Evolutionary conservation across 2,329 filamentous ascomycete species (phyloP).

Genomic region (Aspergillus sp.): DNA sequence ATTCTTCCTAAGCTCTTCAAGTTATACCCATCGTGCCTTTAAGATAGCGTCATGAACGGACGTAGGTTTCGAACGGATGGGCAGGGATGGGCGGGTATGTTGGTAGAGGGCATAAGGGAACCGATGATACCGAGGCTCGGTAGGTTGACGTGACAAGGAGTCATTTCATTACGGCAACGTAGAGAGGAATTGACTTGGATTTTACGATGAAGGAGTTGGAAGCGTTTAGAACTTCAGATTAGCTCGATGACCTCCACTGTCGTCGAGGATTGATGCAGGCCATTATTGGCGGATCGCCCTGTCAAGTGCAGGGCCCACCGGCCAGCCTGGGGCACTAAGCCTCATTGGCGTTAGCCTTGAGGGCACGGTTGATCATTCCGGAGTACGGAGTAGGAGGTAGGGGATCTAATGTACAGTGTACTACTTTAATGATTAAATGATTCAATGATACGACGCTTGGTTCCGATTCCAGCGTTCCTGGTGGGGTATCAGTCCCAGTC

Average conservation of each 20-base stretch:
- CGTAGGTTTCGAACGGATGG: too few species aligned
- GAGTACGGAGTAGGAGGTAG: too few species aligned
- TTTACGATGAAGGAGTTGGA: neutral
- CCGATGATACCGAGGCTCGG: too few species aligned
- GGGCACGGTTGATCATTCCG: neutral
- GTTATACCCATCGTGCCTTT: neutral
- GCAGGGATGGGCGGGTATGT: too few species aligned
- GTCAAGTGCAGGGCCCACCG: neutral
- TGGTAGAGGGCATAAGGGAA: too few species aligned
- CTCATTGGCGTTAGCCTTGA: neutral
- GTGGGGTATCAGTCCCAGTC: too few species aligned
- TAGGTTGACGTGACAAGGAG: too few species aligned
- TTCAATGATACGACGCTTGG: too few species aligned
- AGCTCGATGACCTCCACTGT: neutral
- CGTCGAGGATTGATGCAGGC: neutral
- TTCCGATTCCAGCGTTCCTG: too few species aligned
- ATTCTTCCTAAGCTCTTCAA: neutral
- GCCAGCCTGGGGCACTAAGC: neutral
- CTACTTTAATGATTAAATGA: too few species aligned
- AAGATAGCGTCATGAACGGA: neutral
- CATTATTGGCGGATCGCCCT: neutral
- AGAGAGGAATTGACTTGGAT: neutral
- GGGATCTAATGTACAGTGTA: too few species aligned
- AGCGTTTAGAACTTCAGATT: neutral
- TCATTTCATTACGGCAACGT: too few species aligned